phyloP scores from a whole-genome alignment of 2,329 filamentous ascomycete species.

The Pseudocercospora vitis region DNA sequence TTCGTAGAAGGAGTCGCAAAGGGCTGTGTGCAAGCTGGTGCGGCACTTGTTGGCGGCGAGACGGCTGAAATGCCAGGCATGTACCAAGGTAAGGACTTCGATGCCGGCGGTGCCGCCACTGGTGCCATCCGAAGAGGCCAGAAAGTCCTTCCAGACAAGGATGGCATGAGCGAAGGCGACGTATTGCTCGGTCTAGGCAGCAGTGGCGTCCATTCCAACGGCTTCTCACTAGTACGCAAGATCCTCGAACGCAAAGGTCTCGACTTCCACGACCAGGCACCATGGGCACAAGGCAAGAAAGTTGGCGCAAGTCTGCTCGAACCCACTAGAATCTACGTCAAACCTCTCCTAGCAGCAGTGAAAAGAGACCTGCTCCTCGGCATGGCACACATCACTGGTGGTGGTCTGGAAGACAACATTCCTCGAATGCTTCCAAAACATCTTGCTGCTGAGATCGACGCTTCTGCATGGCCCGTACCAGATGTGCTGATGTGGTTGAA shows the following conservation, averaged over 20 bases:
- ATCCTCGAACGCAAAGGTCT: conserved; percentile 77
- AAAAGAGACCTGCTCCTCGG: conserved; percentile 73
- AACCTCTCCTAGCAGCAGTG: conserved; percentile 60
- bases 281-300: conserved; percentile 66
- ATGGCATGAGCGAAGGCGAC: conserved; percentile 77
- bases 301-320: conserved; percentile 79
- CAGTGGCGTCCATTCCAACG: conserved; percentile 90
- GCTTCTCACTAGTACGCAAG: conserved; percentile 92
- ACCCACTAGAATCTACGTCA: conserved; percentile 92
- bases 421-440: conserved; percentile 83
- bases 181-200: conserved; percentile 82
- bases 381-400: conserved; percentile 94
- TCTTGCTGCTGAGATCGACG: conserved; percentile 79
- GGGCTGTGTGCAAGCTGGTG: conserved; percentile 80
- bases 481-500: conserved; percentile 87
- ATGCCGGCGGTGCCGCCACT: conserved; percentile 85
- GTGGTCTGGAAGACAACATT: conserved; percentile 89
- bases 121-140: conserved; percentile 70
- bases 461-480: conserved; percentile 71
- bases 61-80: conserved; percentile 98
- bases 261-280: conserved; percentile 68
- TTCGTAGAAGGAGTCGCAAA: conserved; percentile 89
- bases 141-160: conserved; percentile 71
- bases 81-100: conserved; percentile 85
- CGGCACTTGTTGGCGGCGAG: conserved; percentile 92